These are phyloP conservation scores for Crithidia thermophila DNA, from an alignment of 208 protist genomes.

Conservation along the genomic window DNA sequence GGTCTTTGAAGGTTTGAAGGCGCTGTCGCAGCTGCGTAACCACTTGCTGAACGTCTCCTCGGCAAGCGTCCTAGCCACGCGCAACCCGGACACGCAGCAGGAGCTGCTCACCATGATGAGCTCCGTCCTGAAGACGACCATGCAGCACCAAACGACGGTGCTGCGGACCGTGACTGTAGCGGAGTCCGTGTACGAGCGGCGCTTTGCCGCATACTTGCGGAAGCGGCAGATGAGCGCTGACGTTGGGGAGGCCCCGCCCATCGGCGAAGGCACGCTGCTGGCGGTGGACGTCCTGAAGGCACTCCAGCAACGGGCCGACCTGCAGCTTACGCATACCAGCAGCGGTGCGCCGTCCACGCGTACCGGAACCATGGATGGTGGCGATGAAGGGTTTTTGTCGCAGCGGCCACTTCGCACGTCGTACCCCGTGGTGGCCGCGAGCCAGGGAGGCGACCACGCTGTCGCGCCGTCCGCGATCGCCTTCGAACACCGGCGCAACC, in stretches of 20 bases:
- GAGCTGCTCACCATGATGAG: conserved; percentile 35
- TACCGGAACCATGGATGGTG: too few species aligned
- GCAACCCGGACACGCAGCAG: conserved; percentile 27
- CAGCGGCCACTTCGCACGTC: conserved; percentile 44
- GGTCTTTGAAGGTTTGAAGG: conserved; percentile 8
- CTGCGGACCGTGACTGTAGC: neutral
- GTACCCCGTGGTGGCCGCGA: conserved; percentile 52
- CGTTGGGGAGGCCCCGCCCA: neutral
- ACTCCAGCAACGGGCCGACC: conserved; percentile 6
- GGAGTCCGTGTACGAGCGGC: neutral
- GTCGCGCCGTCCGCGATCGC: neutral
- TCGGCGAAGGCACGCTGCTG: conserved; percentile 18
- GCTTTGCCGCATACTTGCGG: conserved; percentile 16
- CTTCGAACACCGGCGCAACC: neutral
- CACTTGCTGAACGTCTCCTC: conserved; percentile 5
- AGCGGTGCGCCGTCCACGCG: neutral
- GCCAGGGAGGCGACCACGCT: neutral
- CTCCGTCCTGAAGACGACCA: conserved; percentile 21
- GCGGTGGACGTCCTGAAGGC: conserved; percentile 19
- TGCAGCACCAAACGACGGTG: conserved; percentile 26
- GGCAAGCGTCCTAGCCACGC: neutral
- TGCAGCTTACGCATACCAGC: neutral
- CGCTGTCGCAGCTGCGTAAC: conserved; percentile 23
- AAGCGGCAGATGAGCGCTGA: conserved; percentile 20
- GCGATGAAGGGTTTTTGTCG: too few species aligned